phyloP scores from a whole-genome alignment of 306 rosid genomes.

The Hippophae tibetana region DNA sequence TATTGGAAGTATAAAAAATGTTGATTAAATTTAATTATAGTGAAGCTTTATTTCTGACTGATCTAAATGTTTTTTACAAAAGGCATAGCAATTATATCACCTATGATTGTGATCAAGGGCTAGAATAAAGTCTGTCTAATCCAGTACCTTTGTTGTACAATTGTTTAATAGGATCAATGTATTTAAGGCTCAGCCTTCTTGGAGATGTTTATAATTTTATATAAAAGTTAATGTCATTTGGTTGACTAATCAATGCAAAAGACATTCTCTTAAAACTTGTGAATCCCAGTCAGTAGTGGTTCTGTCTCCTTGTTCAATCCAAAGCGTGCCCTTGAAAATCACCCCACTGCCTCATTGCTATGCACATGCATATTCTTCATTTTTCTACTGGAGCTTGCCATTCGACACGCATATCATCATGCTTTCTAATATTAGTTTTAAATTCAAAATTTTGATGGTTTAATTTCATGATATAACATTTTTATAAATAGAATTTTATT shows the following conservation, averaged over 20 bases:
- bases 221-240: conserved; percentile 1
- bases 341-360: conserved; percentile 55
- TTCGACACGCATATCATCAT: too few relatives aligned
- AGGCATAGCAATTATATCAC: conserved; percentile 47
- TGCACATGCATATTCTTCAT: conserved; percentile 59
- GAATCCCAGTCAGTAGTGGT: conserved; percentile 68
- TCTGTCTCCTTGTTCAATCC: conserved; percentile 89
- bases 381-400: background rate
- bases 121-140: conserved; percentile 35
- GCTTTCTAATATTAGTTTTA: too few relatives aligned
- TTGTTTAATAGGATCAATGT: conserved; percentile 27
- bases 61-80: conserved; percentile 18
- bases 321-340: conserved; percentile 86
- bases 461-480: too few relatives aligned
- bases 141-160: conserved; percentile 6
- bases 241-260: conserved; percentile 46
- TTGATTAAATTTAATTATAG: conserved; percentile 1
- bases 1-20: conserved; percentile 16
- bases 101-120: conserved; percentile 70
- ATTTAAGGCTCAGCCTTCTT: conserved; percentile 32
- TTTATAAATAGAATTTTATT: too few relatives aligned
- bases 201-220: conserved; percentile 19
- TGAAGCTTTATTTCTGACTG: background rate
- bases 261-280: conserved; percentile 68
- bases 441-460: too few relatives aligned